Conservation (phyloP, 1,284 basidiomycete genomes). For the Microbotryum saponariae region DNA sequence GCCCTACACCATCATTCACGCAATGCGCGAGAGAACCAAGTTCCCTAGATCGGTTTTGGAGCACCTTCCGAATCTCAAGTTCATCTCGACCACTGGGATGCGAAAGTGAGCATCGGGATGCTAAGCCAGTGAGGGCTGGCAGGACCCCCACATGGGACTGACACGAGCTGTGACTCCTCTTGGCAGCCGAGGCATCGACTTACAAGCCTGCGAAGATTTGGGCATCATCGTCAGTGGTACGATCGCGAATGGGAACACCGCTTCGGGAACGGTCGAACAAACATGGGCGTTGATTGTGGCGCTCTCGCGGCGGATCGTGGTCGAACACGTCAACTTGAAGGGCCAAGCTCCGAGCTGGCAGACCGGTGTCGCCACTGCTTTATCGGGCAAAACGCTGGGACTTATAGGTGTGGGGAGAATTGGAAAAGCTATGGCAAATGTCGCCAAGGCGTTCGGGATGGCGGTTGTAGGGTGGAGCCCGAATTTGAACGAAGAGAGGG, state of each 20-base stretch:
- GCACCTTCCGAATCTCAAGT: constrained; percentile 52
- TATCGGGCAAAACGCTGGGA: constrained; percentile 53
- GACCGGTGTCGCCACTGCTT: constrained; percentile 49
- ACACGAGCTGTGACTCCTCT: constrained; percentile 31
- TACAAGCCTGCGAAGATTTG: constrained; percentile 45
- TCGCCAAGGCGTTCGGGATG: constrained; percentile 56
- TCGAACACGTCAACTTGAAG: constrained; percentile 49
- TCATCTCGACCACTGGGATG: constrained; percentile 55
- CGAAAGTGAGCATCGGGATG: constrained; percentile 41
- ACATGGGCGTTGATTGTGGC: constrained; percentile 60
- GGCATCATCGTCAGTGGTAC: constrained; percentile 57
- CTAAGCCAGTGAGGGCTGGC: too few species aligned
- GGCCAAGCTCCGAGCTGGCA: constrained; percentile 52
- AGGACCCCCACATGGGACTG: constrained; percentile 33
- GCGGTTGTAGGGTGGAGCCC: constrained; percentile 57
- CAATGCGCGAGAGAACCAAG: constrained; percentile 60
- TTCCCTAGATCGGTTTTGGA: constrained; percentile 50
- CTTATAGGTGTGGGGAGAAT: constrained; percentile 55
- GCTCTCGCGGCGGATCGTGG: constrained; percentile 49
- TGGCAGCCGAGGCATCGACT: constrained; percentile 27
- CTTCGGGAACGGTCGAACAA: constrained; percentile 49
- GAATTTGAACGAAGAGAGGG: constrained; percentile 54
- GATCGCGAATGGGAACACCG: constrained; percentile 43
- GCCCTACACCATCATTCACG: constrained; percentile 54
- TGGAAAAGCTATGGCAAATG: constrained; percentile 46